Evolutionary conservation across 495 filamentous ascomycete species (phyloP).

Genomic region (Zalerion maritima): DNA sequence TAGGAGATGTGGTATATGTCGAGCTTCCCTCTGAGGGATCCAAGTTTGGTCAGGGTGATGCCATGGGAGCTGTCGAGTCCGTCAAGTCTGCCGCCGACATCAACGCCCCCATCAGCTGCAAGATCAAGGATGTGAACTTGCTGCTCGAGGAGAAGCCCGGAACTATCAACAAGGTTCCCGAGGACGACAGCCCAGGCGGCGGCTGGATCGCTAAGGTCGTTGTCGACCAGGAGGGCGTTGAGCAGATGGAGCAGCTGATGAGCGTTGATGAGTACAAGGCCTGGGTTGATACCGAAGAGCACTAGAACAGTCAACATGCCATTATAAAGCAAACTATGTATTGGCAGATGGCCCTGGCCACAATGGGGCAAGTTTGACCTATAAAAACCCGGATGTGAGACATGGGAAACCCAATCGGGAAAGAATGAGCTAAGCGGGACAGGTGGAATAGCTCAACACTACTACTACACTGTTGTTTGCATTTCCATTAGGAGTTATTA

Average conservation of each 20-base stretch:
- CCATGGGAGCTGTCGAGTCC: conserved; percentile 88
- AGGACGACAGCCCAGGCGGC: conserved; percentile 53
- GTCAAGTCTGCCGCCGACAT: conserved; percentile 97
- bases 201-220: conserved; percentile 88
- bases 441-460: no score
- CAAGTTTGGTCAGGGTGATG: conserved; percentile 53
- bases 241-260: conserved; percentile 65
- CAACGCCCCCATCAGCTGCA: conserved; percentile 70
- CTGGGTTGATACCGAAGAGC: conserved; percentile 35
- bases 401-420: no score
- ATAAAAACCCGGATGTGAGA: no score
- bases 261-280: conserved; percentile 54
- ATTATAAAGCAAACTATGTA: no score
- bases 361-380: no score
- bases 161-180: conserved; percentile 69
- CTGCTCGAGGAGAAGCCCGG: conserved; percentile 69
- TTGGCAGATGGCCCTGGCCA: no score
- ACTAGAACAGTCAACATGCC: no score
- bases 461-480: no score
- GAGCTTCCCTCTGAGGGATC: conserved; percentile 63
- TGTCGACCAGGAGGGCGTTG: conserved; percentile 42
- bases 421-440: no score
- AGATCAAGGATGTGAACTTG: conserved; percentile 54
- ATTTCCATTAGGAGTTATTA: no score
- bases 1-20: conserved; percentile 94